These are phyloP conservation scores for Canavalia gladiata DNA, from an alignment of 306 rosid genomes.

Conservation along the genomic window DNA sequence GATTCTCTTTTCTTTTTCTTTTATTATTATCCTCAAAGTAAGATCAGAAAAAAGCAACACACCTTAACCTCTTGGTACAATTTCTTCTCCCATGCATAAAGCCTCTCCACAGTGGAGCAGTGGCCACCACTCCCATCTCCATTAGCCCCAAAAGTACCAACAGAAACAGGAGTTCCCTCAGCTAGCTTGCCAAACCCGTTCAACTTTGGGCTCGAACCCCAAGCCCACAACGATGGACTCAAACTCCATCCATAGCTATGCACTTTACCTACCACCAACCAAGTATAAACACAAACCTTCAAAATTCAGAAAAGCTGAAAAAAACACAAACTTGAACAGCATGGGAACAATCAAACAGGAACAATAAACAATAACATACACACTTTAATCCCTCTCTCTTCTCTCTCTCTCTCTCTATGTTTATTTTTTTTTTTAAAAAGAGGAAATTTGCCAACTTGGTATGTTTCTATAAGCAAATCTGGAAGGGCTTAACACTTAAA, in stretches of 20 bases:
- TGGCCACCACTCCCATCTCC: slow-evolving; percentile 66
- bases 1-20: slow-evolving; percentile 35
- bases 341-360: not conserved
- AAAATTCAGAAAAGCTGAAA: slow-evolving; percentile 14
- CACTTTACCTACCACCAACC: slow-evolving; percentile 65
- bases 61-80: slow-evolving; percentile 93
- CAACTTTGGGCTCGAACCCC: slow-evolving; percentile 76
- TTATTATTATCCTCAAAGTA: slow-evolving; percentile 33
- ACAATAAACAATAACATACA: not conserved
- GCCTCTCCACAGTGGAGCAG: slow-evolving; percentile 84
- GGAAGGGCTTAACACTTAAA: not conserved
- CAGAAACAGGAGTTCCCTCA: slow-evolving; percentile 51
- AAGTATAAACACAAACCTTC: slow-evolving; percentile 35
- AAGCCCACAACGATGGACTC: slow-evolving; percentile 73
- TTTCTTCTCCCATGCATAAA: slow-evolving; percentile 96
- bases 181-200: slow-evolving; percentile 64
- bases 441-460: not conserved
- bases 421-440: too few species aligned
- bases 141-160: slow-evolving; percentile 54
- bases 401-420: too few species aligned
- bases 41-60: slow-evolving; percentile 33
- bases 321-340: slow-evolving; percentile 13
- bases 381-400: too few species aligned
- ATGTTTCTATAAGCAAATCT: slow-evolving; percentile 11
- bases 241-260: slow-evolving; percentile 76